Evolutionary conservation across 1,284 basidiomycete species (phyloP), one percentile per base, ranked within the genome.

Genomic region (Cerioporus squamosus): DNA sequence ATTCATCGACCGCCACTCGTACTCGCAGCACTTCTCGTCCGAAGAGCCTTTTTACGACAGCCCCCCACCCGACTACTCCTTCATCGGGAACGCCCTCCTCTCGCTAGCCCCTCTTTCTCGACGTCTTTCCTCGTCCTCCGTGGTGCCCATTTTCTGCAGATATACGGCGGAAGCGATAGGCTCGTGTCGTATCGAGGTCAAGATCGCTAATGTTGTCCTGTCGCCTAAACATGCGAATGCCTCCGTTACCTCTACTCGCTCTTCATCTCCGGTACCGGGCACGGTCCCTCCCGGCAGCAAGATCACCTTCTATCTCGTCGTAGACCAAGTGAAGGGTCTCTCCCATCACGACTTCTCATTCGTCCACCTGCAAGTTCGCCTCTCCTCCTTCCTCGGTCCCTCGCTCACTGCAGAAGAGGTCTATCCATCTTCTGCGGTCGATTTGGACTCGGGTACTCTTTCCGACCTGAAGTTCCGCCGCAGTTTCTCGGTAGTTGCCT

Each of bases 111-210:
- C 95, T 5, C 81, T 99, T 31, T 87, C 86, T 14, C 86, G 92
- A 40, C 83, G 89, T 52, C 77, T 93, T n/a, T 88, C 93, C 0
- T 91, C 90, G 6, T 82, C 81, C 1, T 87, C 86, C 23, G 84
- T 81, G 1, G 85, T 93, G 14, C 93, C 94, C 2, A 95, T 98
- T 70, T 93, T 94, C 70, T 96, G 93, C 70, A 86, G 91, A 45
- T 96, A 95, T 70, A 97, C 95, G 1, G 84, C 93, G 52, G 95
- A 97, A 72, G 94, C 94, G 2, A 94, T 97, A 62, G 95, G 95
- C 0, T 94, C 93, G 36, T 97, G 94, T 75, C 85, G 92, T 18
- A 81, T 95, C 49, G 89, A 93, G 64, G 81, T 95, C 72, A 93
- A 89, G 73, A 82, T 93, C 50, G 82, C 89, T 58, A 91, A 86